phyloP scores from a whole-genome alignment of 2,329 filamentous ascomycete genomes.

The Nannizziopsis barbatae region DNA sequence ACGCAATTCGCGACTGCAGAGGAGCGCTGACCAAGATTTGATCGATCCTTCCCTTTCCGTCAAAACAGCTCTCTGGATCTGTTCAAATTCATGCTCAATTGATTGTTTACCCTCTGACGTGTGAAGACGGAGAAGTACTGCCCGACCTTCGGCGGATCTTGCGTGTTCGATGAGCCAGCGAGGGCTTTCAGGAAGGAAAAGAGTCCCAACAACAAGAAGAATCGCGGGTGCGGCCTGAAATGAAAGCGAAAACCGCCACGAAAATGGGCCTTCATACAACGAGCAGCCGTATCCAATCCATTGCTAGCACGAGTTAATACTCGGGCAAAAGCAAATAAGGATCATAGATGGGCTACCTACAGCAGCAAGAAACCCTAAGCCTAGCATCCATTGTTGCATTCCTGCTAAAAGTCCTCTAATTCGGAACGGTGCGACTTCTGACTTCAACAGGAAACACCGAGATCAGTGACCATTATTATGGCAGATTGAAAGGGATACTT shows the following conservation, averaged over 20 bases:
- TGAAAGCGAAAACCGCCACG: conserved; percentile 28
- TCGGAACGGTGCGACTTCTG: conserved; percentile 31
- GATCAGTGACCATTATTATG: not conserved
- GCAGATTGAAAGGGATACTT: conserved; percentile 10
- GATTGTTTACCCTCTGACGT: conserved; percentile 24
- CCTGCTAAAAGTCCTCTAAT: conserved; percentile 33
- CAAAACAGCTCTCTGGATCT: conserved; percentile 34
- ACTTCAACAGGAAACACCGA: conserved; percentile 15
- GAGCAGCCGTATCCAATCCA: conserved; percentile 42
- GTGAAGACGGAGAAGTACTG: conserved; percentile 36
- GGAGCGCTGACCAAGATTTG: conserved; percentile 32
- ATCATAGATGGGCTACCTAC: conserved; percentile 17
- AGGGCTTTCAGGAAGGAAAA: conserved; percentile 40
- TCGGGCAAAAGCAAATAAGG: not conserved
- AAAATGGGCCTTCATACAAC: conserved; percentile 27
- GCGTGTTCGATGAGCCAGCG: conserved; percentile 43
- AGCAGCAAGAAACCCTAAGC: conserved; percentile 35
- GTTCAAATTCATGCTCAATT: conserved; percentile 33
- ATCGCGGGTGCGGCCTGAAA: conserved; percentile 34
- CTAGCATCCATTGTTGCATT: conserved; percentile 38
- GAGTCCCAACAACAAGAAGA: conserved; percentile 26
- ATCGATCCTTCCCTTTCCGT: conserved; percentile 28
- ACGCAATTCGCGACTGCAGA: conserved; percentile 37
- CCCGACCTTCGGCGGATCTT: conserved; percentile 37
- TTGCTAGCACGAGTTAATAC: conserved; percentile 6